phyloP scores from a whole-genome alignment of 2,329 filamentous ascomycete species.

The Elsinoe necatrix region DNA sequence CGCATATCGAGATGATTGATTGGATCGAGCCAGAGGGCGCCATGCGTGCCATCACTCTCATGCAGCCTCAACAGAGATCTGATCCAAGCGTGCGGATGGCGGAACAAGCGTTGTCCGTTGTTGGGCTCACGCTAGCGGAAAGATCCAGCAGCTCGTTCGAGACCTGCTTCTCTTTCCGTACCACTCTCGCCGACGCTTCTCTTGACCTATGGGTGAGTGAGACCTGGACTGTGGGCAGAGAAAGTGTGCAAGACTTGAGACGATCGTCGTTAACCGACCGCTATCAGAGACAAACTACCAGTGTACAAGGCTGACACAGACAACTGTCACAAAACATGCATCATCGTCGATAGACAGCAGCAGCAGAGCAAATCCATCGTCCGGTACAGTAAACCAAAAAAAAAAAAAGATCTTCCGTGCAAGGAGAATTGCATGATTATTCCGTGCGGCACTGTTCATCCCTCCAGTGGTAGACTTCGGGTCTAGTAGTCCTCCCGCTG shows the following conservation, averaged over 20 bases:
- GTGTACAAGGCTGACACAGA: background rate
- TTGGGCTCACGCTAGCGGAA: slow-evolving; percentile 10
- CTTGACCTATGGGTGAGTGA: background rate
- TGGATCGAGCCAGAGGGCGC: background rate
- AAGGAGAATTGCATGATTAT: slow-evolving; percentile 5
- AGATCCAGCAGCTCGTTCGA: slow-evolving; percentile 5
- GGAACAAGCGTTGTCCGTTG: slow-evolving; percentile 13
- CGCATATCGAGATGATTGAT: slow-evolving; percentile 1
- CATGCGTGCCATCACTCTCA: slow-evolving; percentile 14
- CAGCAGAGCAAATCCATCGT: too few relatives aligned
- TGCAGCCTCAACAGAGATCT: slow-evolving; percentile 12
- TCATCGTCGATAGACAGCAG: background rate
- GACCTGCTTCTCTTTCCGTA: background rate
- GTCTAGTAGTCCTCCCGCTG: slow-evolving; percentile 3
- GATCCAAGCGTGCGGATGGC: slow-evolving; percentile 15
- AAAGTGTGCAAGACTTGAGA: background rate
- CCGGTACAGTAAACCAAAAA: background rate
- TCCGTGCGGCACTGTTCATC: background rate
- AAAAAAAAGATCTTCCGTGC: background rate
- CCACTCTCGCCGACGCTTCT: background rate
- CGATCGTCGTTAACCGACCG: background rate
- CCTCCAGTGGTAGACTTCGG: background rate
- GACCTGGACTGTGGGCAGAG: slow-evolving; percentile 5
- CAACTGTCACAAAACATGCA: background rate
- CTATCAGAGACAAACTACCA: background rate